phyloP scores from a whole-genome alignment of 768 basidiomycete genomes.

The Asterophora parasitica region DNA sequence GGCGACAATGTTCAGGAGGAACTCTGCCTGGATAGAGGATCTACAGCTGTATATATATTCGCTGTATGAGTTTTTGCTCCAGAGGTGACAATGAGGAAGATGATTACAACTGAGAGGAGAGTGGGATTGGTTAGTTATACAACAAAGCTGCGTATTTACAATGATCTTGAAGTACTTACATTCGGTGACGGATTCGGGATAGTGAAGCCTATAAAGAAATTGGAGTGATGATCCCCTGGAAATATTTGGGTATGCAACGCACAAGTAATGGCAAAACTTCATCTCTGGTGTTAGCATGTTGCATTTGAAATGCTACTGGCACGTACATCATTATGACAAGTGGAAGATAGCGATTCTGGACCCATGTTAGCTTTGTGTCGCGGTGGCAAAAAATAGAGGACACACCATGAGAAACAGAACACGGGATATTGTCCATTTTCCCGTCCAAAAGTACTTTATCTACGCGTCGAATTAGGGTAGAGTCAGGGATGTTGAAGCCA shows the following conservation, averaged over 20 bases:
- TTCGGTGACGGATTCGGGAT: constrained; percentile 20
- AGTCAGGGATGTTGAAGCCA: not conserved
- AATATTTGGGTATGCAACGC: constrained; percentile 5
- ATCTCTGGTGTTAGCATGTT: not conserved
- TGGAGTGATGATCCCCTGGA: not conserved
- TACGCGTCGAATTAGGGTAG: constrained; percentile 11
- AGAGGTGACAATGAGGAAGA: not conserved
- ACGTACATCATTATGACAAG: constrained; percentile 22
- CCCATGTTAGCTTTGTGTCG: not conserved
- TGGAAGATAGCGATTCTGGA: constrained; percentile 30
- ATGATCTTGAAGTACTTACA: constrained; percentile 14
- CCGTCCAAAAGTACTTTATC: constrained; percentile 38
- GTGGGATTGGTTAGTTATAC: not conserved
- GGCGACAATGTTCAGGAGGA: constrained; percentile 23
- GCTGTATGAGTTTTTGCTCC: too few species aligned
- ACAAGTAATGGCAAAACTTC: constrained; percentile 18
- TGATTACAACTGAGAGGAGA: constrained; percentile 18
- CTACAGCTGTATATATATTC: constrained; percentile 20
- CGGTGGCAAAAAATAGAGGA: not conserved
- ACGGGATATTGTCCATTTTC: constrained; percentile 30
- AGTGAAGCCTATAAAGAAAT: constrained; percentile 18
- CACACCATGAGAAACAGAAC: constrained; percentile 34
- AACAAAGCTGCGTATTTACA: not conserved
- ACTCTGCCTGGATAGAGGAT: constrained; percentile 22
- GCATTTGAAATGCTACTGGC: not conserved